phyloP scores from a whole-genome alignment of 495 filamentous ascomycete species.

The Apiosordaria backusii region DNA sequence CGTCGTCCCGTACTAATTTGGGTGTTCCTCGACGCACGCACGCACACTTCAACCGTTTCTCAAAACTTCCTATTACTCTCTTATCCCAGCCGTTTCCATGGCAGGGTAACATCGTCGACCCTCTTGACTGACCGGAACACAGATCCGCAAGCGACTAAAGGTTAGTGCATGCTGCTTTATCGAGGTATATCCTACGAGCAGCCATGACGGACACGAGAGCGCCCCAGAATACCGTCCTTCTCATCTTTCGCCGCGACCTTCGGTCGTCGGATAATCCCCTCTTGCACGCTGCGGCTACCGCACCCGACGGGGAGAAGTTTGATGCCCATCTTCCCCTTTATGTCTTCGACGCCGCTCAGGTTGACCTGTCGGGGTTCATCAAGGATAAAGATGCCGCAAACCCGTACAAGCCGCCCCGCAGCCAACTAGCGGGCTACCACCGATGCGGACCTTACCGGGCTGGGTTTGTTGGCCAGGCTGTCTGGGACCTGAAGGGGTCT shows the following conservation, averaged over 20 bases:
- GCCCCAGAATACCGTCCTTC: constrained; percentile 51
- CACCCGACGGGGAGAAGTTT: constrained; percentile 32
- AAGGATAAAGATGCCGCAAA: constrained; percentile 32
- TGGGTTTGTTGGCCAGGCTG: constrained; percentile 62
- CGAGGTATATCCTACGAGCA: background rate
- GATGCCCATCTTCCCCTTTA: constrained; percentile 64
- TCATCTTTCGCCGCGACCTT: constrained; percentile 63
- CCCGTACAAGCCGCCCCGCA: constrained; percentile 59
- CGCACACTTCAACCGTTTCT: too few relatives aligned
- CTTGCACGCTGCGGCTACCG: constrained; percentile 49
- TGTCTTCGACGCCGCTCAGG: constrained; percentile 59
- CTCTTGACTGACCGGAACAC: background rate
- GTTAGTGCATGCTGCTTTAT: background rate
- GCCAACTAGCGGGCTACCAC: constrained; percentile 57
- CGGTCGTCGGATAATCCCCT: constrained; percentile 67
- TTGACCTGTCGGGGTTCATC: constrained; percentile 69
- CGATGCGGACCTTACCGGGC: constrained; percentile 64
- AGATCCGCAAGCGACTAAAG: background rate
- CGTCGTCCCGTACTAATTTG: too few relatives aligned
- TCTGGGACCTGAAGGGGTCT: constrained; percentile 62
- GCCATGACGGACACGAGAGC: constrained; percentile 33
- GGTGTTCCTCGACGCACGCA: background rate
- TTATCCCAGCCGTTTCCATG: too few relatives aligned
- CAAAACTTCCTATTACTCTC: too few relatives aligned
- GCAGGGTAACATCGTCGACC: background rate